Conservation (phyloP, 2,329 filamentous ascomycete species). For the Xylariomycetidae sp. region DNA sequence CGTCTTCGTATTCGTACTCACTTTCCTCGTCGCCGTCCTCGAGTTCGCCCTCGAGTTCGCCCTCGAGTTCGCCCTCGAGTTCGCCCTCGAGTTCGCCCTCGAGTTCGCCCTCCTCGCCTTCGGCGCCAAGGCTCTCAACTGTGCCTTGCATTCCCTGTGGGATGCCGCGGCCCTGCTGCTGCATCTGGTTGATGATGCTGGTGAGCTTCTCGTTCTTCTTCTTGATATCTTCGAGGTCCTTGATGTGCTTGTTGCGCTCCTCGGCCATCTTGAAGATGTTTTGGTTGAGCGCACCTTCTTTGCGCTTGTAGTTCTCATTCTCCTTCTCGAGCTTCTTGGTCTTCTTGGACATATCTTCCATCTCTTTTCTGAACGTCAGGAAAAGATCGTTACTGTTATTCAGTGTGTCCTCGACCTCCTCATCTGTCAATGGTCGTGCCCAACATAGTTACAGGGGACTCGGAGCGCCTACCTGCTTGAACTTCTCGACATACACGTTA, state of each 20-base stretch:
- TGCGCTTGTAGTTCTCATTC: conserved; percentile 82
- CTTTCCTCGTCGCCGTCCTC: conserved; percentile 46
- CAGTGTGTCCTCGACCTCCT: conserved; percentile 93
- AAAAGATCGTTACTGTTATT: conserved; percentile 99
- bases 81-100: conserved; percentile 56
- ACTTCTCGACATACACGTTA: conserved; percentile 98
- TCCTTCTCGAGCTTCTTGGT: conserved; percentile 96
- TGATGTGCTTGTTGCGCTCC: conserved; percentile 71
- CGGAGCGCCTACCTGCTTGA: conserved; percentile 78
- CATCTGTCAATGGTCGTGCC: conserved; percentile 35
- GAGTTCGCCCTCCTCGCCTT: conserved; percentile 59
- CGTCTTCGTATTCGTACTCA: conserved; percentile 39
- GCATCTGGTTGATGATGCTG: conserved; percentile 93
- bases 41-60: conserved; percentile 53
- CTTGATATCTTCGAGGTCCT: conserved; percentile 71
- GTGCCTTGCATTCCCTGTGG: conserved; percentile 57
- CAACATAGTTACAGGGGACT: conserved; percentile 20
- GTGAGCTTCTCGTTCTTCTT: conserved; percentile 88
- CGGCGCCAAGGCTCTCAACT: conserved; percentile 54
- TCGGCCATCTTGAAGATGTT: conserved; percentile 98
- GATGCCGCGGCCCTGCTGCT: conserved; percentile 80
- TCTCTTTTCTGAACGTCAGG: conserved; percentile 93
- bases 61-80: conserved; percentile 57
- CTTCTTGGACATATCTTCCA: conserved; percentile 99
- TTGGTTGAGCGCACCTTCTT: conserved; percentile 87